Evolutionary conservation across 225 moss, liverwort and hornwort species (phyloP), one percentile per base, ranked within the genome.

Genomic region (Polytrichum commune): DNA sequence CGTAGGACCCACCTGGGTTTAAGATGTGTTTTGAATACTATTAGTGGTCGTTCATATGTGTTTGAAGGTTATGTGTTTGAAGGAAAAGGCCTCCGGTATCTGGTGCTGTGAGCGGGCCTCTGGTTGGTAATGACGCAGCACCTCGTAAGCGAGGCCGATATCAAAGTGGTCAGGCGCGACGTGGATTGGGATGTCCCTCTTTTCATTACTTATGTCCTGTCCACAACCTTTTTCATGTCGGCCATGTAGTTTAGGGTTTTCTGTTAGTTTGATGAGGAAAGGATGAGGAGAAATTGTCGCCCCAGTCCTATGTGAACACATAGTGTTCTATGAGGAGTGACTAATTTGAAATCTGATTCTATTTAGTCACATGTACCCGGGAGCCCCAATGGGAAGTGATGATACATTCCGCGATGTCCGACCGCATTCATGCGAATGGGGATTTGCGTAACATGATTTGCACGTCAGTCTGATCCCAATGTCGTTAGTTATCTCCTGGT

Each of bases 251-350:
- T 58, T 58, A 58, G 22, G 58, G 58, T 58, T 58, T 58, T 1
- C 3, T 8, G 22, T 23, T 0, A 23, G 69, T 68, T 70, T 75
- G 60, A 68, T 67, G 35, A 77, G 86, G 77, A 77, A 72, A 19
- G 82, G 84, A 84, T 87, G 87, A 87, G 72, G 84, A 75, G 77
- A 77, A 77, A 81, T 84, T 81, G 87, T 87, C 84, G 87, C 84
- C 87, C 87, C 87, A 87, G 84, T 87, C 87, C 79, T 82, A 87
- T 70, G 61, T 0, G 65, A 66, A 53, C 67, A 54, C 9, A 9
- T 4, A 58, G 65, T 73, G 30, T 35, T 64, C 65, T 55, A 6
- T 73, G 73, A 73, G 73, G 73, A 73, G 65, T 66, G 73, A 73
- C 65, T 66, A 23, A 29, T 63, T 26, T 27, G 9, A 16, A 64